Base-by-base conservation (phyloP, 768 basidiomycete species). In the Paxillus involutus region DNA sequence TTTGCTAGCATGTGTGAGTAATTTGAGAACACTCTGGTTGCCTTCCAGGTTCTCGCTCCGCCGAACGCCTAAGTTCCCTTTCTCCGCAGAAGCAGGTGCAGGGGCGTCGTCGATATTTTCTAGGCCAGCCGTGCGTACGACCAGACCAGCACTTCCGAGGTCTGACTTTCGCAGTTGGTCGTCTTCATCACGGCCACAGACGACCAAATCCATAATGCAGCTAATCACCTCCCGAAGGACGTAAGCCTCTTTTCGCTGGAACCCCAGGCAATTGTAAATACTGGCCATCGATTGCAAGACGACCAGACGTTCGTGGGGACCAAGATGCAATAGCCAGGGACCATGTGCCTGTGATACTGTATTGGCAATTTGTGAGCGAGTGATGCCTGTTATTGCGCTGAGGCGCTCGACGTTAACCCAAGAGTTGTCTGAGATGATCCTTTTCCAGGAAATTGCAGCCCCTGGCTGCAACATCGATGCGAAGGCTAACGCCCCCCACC, bases 241-340 rank as follows among this genome's bases (percentile, higher is more conserved):
- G 62, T 90, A 89, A 0, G 86, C 89, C 72, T 97, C 95, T 72
- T 96, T 96, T 44, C 97, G 80, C 49, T 77, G 80, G 68, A 94
- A 91, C 9, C 92, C 94, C 5, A 99, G 69, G 59, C 84, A 88
- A 11, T 86, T 80, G 68, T 89, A 95, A 44, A 92, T 73, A 58
- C 84, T 84, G 0, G 90, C 89, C 44, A 86, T 80, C 35, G 79
- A 77, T 60, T 89, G 85, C 52, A 92, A 76, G 19, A 89, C 73
- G 21, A 78, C 74, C 32, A 97, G 80, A 40, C 91, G 83, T 60
- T 94, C 91, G 47, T 84, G 78, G 36, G 85, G 77, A 16, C 86
- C 86, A 29, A 98, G 79, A 62, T 91, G 88, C 16, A 92, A 68
- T 21, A 97, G 73, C 87, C 91, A 94, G 3, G 95, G 92, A 0